Conservation (phyloP, 2,329 filamentous ascomycete species). For the Talaromyces sp. region DNA sequence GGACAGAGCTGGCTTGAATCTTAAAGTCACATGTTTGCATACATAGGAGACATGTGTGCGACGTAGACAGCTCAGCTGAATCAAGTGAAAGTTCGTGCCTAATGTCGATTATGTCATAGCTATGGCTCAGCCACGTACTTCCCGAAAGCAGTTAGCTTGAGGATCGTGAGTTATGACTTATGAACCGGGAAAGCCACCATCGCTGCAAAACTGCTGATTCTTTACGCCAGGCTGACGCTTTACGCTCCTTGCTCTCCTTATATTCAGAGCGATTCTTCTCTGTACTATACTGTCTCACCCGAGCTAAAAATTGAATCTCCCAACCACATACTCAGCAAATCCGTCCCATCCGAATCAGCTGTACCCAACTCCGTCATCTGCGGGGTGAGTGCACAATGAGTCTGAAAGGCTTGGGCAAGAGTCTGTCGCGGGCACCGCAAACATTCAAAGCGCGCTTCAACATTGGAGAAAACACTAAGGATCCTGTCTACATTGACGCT, state of each 20-base stretch:
- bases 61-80: neutral
- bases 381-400: conserved; percentile 62
- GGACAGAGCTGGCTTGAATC: too few species aligned
- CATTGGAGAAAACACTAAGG: conserved; percentile 91
- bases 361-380: conserved; percentile 9
- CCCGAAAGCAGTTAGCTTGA: neutral
- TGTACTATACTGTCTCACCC: neutral
- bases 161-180: neutral
- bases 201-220: neutral
- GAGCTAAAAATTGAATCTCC: neutral
- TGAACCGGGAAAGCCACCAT: conserved; percentile 3
- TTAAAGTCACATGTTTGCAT: too few species aligned
- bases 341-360: conserved; percentile 5
- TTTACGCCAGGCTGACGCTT: neutral
- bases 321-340: neutral
- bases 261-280: neutral
- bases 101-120: conserved; percentile 16
- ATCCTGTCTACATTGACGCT: conserved; percentile 89
- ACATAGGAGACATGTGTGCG: too few species aligned
- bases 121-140: conserved; percentile 15
- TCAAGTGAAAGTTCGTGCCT: neutral
- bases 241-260: neutral
- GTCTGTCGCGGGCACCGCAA: conserved; percentile 85
- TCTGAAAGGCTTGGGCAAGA: conserved; percentile 94
- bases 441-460: conserved; percentile 90